Evolutionary conservation across 176 grass and related monocot species (phyloP), one percentile per base, ranked within the genome.

Genomic region (Carex pumila): DNA sequence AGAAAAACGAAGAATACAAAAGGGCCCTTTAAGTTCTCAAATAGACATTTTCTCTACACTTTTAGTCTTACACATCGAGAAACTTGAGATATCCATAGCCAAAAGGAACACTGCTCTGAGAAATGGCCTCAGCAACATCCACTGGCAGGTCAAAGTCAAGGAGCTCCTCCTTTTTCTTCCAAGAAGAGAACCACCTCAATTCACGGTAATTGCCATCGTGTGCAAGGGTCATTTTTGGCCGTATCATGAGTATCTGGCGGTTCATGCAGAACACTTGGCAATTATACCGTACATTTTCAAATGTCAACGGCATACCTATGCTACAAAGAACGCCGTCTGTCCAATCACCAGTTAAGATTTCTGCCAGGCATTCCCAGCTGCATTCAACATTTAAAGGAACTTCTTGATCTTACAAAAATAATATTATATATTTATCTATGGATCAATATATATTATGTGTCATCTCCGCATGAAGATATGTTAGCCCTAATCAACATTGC

Each of bases 161-260:
- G 61, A 94, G 88, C 55, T 85, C 81, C 17, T 94, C 90, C 86
- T 91, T 98, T 64, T 87, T 84, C 81, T 84, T 91, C 95, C 95
- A 98, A 84, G 92, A 81, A 86, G 95, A 98, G 79, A 98, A 98
- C 95, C 95, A 98, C 6, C 95, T 89, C 80, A 94, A 94, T 87
- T 98, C 95, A 80, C 92, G 86, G 78, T 98, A 98, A 77, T 98
- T 98, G 45, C 92, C 95, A 84, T 98, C 95, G 80, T 98, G 94
- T 87, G 95, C 95, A 79, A 98, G 90, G 79, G 82, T 89, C 89
- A 94, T 91, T 86, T 98, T 98, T 14, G 95, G 95, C 11, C 95
- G 87, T 60, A 98, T 98, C 95, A 98, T 91, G 25, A 98, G 79
- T 90, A 94, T 98, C 82, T 87, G 91, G 59, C 91, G 81, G 36